A percentile compares a stretch with the other conserved stretches of the same genome.
These are phyloP conservation scores for Mycena leptocephala DNA, from an alignment of 768 basidiomycete genomes.

Conservation along the genomic window DNA sequence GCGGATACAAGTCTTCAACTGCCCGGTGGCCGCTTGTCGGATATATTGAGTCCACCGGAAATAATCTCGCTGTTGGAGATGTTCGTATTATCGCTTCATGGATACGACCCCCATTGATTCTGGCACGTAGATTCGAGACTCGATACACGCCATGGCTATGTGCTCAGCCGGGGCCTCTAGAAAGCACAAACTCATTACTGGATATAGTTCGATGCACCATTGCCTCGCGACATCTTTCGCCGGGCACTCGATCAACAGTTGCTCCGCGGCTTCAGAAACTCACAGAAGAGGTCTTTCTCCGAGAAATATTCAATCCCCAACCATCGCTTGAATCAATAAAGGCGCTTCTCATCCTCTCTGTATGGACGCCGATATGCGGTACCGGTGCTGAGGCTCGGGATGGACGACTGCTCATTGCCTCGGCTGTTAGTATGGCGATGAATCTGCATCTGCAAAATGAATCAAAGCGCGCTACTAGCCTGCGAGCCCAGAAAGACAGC, in stretches of 20 bases:
- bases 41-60: slow-evolving; percentile 53
- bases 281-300: slow-evolving; percentile 56
- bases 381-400: slow-evolving; percentile 50
- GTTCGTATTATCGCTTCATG: slow-evolving; percentile 43
- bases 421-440: slow-evolving; percentile 65
- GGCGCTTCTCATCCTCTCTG: slow-evolving; percentile 58
- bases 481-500: slow-evolving; percentile 44
- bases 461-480: slow-evolving; percentile 47
- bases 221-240: slow-evolving; percentile 61
- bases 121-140: slow-evolving; percentile 55
- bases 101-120: not conserved
- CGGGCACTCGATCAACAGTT: slow-evolving; percentile 51
- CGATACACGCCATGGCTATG: slow-evolving; percentile 63
- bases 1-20: slow-evolving; percentile 21
- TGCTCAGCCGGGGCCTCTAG: slow-evolving; percentile 51
- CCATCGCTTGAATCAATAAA: slow-evolving; percentile 61
- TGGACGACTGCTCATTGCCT: slow-evolving; percentile 55
- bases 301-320: slow-evolving; percentile 59
- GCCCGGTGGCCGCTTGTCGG: slow-evolving; percentile 39
- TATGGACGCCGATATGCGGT: slow-evolving; percentile 61
- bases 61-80: slow-evolving; percentile 55
- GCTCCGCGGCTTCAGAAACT: slow-evolving; percentile 59
- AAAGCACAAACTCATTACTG: slow-evolving; percentile 50
- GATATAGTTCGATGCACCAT: slow-evolving; percentile 64
- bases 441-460: slow-evolving; percentile 59